A percentile compares a stretch with the other conserved stretches of the same genome.
These are phyloP conservation scores for Metschnikowia gelsemii DNA, from an alignment of 805 yeast genomes.

Conservation along the genomic window DNA sequence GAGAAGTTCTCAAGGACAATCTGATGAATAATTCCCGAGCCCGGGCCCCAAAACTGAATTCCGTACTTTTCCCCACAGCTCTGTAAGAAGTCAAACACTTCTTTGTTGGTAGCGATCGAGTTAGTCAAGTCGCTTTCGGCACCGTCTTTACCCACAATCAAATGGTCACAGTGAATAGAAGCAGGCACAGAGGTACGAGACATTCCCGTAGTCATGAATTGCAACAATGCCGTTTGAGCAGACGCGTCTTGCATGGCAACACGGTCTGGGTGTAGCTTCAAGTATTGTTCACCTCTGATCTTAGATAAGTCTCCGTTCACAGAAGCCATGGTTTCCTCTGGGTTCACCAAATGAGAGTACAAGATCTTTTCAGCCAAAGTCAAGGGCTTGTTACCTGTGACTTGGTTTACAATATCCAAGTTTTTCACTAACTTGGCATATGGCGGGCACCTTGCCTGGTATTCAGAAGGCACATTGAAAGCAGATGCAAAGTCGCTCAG, in stretches of 20 bases:
- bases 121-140: slow-evolving; percentile 79
- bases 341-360: slow-evolving; percentile 88
- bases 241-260: slow-evolving; percentile 99
- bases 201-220: slow-evolving; percentile 97
- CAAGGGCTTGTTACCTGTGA: slow-evolving; percentile 69
- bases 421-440: slow-evolving; percentile 71
- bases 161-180: slow-evolving; percentile 96
- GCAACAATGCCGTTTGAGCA: slow-evolving; percentile 98
- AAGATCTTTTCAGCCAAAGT: slow-evolving; percentile 93
- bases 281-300: slow-evolving; percentile 83
- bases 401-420: slow-evolving; percentile 58
- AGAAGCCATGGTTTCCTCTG: slow-evolving; percentile 69
- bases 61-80: slow-evolving; percentile 93
- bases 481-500: slow-evolving; percentile 23
- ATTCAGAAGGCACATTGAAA: slow-evolving; percentile 55
- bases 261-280: slow-evolving; percentile 93
- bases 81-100: slow-evolving; percentile 92
- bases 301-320: slow-evolving; percentile 49
- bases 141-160: slow-evolving; percentile 94
- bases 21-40: slow-evolving; percentile 98
- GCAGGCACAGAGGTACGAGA: slow-evolving; percentile 86
- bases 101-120: slow-evolving; percentile 84
- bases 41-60: slow-evolving; percentile 99
- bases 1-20: slow-evolving; percentile 95
- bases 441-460: slow-evolving; percentile 78